Evolutionary conservation across 306 rosid genomes (phyloP).

Genomic region (Casuarina equisetifolia): DNA sequence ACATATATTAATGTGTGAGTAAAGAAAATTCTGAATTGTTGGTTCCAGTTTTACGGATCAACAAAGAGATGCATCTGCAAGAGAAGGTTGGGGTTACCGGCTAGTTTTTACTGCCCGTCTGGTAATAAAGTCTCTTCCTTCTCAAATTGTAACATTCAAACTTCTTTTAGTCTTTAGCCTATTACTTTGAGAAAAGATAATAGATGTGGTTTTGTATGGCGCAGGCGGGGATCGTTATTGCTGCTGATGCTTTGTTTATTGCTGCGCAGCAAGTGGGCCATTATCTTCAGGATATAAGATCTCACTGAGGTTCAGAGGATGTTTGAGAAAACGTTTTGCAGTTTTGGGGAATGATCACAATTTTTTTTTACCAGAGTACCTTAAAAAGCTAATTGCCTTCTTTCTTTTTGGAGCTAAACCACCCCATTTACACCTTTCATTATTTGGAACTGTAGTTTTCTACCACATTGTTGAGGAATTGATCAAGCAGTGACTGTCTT

Average conservation of each 20-base stretch:
- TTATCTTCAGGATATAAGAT: slow-evolving; percentile 73
- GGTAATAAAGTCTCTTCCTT: slow-evolving; percentile 42
- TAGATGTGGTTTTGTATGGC: slow-evolving; percentile 26
- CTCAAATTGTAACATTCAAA: neutral
- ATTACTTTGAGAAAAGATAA: slow-evolving; percentile 6
- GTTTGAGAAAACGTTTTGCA: slow-evolving; percentile 11
- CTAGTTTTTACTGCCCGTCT: slow-evolving; percentile 82
- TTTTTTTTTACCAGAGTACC: slow-evolving; percentile 26
- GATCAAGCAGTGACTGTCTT: slow-evolving; percentile 11
- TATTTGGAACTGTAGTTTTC: slow-evolving; percentile 13
- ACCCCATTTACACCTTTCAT: neutral
- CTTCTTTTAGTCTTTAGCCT: neutral
- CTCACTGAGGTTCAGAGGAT: slow-evolving; percentile 42
- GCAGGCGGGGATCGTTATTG: slow-evolving; percentile 68
- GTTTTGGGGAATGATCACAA: slow-evolving; percentile 29
- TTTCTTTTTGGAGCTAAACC: neutral
- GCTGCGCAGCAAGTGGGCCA: slow-evolving; percentile 72
- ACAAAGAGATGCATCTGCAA: slow-evolving; percentile 82
- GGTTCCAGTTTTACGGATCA: slow-evolving; percentile 85
- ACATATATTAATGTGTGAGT: neutral
- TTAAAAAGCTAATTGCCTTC: neutral
- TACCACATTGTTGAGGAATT: slow-evolving; percentile 2
- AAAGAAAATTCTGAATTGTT: slow-evolving; percentile 4
- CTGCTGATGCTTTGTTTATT: slow-evolving; percentile 66
- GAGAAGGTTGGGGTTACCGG: slow-evolving; percentile 87